Percentiles rank a stretch among this genome's conserved stretches.
These are phyloP conservation scores for Pichia scutulata DNA, from an alignment of 805 yeast species.

Conservation along the genomic window DNA sequence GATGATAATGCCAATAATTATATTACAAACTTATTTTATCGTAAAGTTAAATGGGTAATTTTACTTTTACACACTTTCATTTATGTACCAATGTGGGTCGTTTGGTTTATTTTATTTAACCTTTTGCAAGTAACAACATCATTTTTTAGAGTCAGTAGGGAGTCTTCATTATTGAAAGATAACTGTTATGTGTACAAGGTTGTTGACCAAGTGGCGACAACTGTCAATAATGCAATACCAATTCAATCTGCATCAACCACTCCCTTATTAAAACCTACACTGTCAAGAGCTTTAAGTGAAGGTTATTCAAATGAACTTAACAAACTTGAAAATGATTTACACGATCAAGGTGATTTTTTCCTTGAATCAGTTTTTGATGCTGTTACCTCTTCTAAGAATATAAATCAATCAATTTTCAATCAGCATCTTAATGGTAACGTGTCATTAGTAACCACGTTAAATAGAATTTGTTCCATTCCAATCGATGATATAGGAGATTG, in stretches of 20 bases:
- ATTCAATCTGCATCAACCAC: conserved; percentile 11
- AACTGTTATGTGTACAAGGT: conserved; percentile 1
- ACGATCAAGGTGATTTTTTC: conserved; percentile 55
- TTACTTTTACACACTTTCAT: conserved; percentile 39
- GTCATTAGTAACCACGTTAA: conserved; percentile 22
- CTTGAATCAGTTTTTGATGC: conserved; percentile 60
- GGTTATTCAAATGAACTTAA: conserved; percentile 22
- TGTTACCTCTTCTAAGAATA: conserved; percentile 31
- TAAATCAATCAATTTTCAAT: conserved; percentile 18
- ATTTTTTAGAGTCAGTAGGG: conserved; percentile 23
- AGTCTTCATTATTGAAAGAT: conserved; percentile 22
- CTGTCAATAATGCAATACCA: conserved; percentile 1
- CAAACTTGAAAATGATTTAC: conserved; percentile 36
- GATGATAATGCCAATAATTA: neutral
- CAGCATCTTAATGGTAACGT: conserved; percentile 17
- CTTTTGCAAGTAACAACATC: conserved; percentile 32
- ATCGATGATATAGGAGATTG: conserved; percentile 15
- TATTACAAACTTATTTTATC: conserved; percentile 11
- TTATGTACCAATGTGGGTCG: conserved; percentile 55
- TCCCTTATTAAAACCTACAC: conserved; percentile 15
- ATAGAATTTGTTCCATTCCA: conserved; percentile 23
- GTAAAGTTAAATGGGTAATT: conserved; percentile 41
- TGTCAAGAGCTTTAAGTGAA: conserved; percentile 22
- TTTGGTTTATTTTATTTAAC: conserved; percentile 44
- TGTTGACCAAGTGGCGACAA: conserved; percentile 10